Evolutionary conservation across 805 yeast species (phyloP), one percentile per base, ranked within the genome.

Genomic region (Spathaspora hagerdaliae): DNA sequence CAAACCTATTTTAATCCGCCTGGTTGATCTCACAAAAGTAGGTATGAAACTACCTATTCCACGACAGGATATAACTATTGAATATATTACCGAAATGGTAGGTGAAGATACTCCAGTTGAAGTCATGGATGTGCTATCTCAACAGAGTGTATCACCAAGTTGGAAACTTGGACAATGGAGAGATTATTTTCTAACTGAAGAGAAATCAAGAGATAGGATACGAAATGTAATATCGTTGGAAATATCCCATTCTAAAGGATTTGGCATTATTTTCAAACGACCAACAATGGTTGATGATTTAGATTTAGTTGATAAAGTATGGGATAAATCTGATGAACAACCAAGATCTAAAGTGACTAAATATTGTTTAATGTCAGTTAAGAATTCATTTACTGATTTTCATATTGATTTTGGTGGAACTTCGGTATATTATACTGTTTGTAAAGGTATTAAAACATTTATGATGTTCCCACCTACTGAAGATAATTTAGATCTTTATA

Each of bases 401-500:
- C 97, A 90, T 62, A 72, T 90, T 37, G 97, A 90, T 61, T 90
- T 90, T 61, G 94, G 95, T 2, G 97, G 96, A 0, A 87, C 96
- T 0, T 85, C 94, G 1, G 97, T 90, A 5, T 90, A 87, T 60
- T 90, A 90, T 63, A 87, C 92, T 2, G 81, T 90, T 3, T 64
- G 90, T 12, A 67, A 74, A n/a, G 97, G 97, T 1, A 54, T 67
- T 3, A 90, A 90, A 56, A 75, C 81, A 31, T 90, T 90, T 57
- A 61, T 89, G 39, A 78, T 90, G 75, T 81, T 75, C 54, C 96
- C 96, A 0, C 96, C 96, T 2, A 81, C 95, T 0, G 60, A 65
- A 2, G 53, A 61, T 11, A 90, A 89, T 54, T 69, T 89, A 42
- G 59, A 68, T 12, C 71, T 76, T 31, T 90, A 88, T 57, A 75